Conservation (phyloP, 805 yeast genomes). For the Wickerhamomyces rabaulensis region DNA sequence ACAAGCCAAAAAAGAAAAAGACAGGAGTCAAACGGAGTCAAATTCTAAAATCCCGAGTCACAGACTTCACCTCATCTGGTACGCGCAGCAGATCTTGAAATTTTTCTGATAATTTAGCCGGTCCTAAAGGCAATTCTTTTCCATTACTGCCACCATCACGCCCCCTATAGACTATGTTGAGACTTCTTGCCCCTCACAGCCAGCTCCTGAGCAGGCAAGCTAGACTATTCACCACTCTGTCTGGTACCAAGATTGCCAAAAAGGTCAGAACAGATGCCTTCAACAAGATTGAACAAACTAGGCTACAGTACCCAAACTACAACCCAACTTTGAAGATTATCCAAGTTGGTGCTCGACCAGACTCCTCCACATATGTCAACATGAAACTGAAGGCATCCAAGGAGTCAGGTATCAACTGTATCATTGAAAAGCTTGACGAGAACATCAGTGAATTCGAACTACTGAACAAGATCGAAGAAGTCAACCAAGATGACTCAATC, state of each 20-base stretch:
- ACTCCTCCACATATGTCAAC: conserved; percentile 74
- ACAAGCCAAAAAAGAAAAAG: no score
- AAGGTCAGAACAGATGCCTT: conserved; percentile 38
- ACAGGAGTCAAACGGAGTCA: no score
- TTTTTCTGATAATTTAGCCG: background rate
- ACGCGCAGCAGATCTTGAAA: background rate
- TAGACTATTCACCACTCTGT: conserved; percentile 29
- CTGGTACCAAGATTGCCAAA: conserved; percentile 44
- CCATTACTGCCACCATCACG: no score
- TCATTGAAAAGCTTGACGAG: conserved; percentile 59
- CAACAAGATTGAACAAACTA: conserved; percentile 28
- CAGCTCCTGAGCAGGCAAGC: conserved; percentile 16
- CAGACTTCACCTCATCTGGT: background rate
- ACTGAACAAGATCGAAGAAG: conserved; percentile 49
- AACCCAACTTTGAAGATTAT: conserved; percentile 63
- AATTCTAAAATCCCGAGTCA: background rate
- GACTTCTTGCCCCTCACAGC: background rate
- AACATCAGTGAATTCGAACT: conserved; percentile 54
- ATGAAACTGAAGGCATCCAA: conserved; percentile 88
- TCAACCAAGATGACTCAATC: conserved; percentile 71
- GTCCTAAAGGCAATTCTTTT: background rate
- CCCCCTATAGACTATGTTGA: background rate
- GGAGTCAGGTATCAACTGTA: conserved; percentile 73
- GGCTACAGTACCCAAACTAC: conserved; percentile 43
- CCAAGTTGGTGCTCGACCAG: conserved; percentile 77